Percentiles rank a stretch among this genome's conserved stretches.
These are phyloP conservation scores for Daldinia vernicosa DNA, from an alignment of 495 filamentous ascomycete species.

Conservation along the genomic window DNA sequence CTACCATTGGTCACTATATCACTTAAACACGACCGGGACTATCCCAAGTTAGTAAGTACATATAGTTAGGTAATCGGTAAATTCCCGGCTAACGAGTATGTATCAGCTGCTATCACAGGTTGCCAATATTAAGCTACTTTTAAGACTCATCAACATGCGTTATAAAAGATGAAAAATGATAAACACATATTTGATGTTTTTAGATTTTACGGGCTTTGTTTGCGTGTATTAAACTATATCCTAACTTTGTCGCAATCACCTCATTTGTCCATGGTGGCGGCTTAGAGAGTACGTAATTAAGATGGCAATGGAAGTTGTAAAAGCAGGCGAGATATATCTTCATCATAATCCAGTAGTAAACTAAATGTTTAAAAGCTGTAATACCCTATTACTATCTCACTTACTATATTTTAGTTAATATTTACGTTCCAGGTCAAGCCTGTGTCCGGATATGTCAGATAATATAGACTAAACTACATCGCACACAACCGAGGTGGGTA, in stretches of 20 bases:
- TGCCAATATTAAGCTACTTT: no score
- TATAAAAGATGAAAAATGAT: neutral
- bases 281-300: neutral
- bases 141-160: neutral
- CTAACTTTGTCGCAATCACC: neutral
- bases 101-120: neutral
- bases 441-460: neutral
- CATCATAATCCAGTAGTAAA: no score
- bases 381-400: no score
- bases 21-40: slow-evolving; percentile 3
- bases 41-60: slow-evolving; percentile 23
- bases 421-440: neutral
- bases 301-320: neutral
- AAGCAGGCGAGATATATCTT: no score
- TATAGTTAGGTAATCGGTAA: slow-evolving; percentile 9
- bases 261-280: neutral
- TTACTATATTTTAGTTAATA: neutral
- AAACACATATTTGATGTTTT: neutral
- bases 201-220: neutral
- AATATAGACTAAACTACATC: neutral
- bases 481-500: neutral
- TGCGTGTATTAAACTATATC: neutral
- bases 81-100: neutral
- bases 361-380: no score
- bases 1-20: slow-evolving; percentile 11